A percentile compares a stretch with the other conserved stretches of the same genome.
phyloP scores from a whole-genome alignment of 176 grass and related monocot genomes.

The Musa troglodytarum region DNA sequence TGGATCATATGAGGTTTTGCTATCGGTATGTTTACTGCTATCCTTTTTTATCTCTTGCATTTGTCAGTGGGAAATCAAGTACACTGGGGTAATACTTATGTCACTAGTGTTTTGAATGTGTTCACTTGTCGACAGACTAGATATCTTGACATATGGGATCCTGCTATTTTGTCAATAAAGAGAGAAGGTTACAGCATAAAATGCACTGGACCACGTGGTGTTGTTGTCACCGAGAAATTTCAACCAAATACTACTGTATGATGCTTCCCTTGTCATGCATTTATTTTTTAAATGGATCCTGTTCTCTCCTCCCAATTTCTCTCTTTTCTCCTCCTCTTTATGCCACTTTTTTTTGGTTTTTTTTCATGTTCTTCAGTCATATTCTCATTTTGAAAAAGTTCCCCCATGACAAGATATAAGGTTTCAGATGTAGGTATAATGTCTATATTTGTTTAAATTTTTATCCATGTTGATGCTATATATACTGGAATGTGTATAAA shows the following conservation, averaged over 20 bases:
- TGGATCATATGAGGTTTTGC: conserved; percentile 54
- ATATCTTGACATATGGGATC: conserved; percentile 94
- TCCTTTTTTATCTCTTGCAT: background rate
- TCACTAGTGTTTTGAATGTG: background rate
- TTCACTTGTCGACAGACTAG: conserved; percentile 32
- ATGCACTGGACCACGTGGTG: conserved; percentile 64
- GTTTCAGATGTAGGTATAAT: too few species aligned
- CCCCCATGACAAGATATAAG: too few species aligned
- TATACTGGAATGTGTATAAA: too few species aligned
- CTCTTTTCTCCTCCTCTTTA: too few species aligned
- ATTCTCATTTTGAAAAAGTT: too few species aligned
- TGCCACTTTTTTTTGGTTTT: too few species aligned
- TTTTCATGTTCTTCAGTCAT: too few species aligned
- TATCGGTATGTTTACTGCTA: conserved; percentile 46
- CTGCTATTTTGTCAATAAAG: conserved; percentile 81
- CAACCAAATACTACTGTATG: conserved; percentile 70
- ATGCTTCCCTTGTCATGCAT: conserved; percentile 16
- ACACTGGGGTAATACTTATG: background rate
- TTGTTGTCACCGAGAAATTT: conserved; percentile 77
- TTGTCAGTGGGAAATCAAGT: background rate
- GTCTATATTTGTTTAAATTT: too few species aligned
- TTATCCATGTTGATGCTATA: too few species aligned
- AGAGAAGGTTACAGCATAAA: conserved; percentile 91
- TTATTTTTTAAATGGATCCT: conserved; percentile 8
- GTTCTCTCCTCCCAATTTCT: too few species aligned